phyloP scores from a whole-genome alignment of 2,329 filamentous ascomycete species.

The Bimuria novae-zelandiae region DNA sequence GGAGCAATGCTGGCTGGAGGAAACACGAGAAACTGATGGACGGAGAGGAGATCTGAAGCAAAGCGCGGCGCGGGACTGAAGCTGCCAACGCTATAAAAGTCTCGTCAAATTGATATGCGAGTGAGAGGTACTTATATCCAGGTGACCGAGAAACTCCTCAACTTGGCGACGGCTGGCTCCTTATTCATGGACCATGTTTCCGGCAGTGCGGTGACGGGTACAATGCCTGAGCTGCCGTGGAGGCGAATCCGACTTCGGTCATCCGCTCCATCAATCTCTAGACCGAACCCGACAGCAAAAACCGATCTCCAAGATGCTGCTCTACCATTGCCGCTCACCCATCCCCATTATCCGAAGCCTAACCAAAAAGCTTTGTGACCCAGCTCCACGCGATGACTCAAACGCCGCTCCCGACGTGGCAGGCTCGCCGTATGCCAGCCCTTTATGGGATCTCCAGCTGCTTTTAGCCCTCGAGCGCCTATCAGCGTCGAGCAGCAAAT shows the following conservation, averaged over 20 bases:
- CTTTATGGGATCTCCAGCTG: conserved; percentile 14
- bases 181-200: not conserved
- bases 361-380: not conserved
- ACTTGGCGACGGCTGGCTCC: not conserved
- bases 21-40: conserved; percentile 19
- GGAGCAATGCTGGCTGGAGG: conserved; percentile 19
- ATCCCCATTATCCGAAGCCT: not conserved
- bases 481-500: conserved; percentile 15
- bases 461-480: conserved; percentile 13
- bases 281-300: not conserved
- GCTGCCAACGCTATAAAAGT: conserved; percentile 7
- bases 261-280: not conserved
- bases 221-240: not conserved
- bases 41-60: conserved; percentile 15
- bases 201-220: not conserved
- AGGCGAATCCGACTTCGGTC: not conserved
- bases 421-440: conserved; percentile 28
- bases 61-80: conserved; percentile 24
- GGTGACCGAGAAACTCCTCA: not conserved
- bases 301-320: not conserved
- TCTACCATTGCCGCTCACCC: not conserved
- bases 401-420: conserved; percentile 21
- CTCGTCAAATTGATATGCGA: no score
- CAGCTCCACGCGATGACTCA: conserved; percentile 23
- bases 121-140: not conserved